Conservation (phyloP, 2,329 filamentous ascomycete genomes). For the Chalaropsis ovoidea region DNA sequence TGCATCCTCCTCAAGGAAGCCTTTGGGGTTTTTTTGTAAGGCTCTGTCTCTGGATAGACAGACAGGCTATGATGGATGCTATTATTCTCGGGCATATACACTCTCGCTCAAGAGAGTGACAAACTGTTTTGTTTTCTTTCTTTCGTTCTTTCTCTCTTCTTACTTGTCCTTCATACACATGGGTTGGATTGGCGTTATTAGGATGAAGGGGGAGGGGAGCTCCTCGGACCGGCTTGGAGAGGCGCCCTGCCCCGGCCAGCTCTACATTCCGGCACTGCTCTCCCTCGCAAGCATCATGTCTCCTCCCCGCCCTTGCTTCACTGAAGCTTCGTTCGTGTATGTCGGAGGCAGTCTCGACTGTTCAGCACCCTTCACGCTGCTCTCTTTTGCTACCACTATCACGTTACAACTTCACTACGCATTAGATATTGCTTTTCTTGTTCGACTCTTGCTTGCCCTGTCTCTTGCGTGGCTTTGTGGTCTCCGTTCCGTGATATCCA, state of each 20-base stretch:
- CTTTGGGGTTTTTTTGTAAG: background rate
- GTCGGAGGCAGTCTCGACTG: background rate
- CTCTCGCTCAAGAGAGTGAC: slow-evolving; percentile 2
- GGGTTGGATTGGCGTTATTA: slow-evolving; percentile 1
- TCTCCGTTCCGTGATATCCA: slow-evolving; percentile 6
- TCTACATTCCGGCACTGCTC: background rate
- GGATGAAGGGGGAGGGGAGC: slow-evolving; percentile 7
- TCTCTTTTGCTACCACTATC: slow-evolving; percentile 2
- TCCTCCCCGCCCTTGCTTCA: background rate
- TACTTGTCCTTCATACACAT: slow-evolving; percentile 8
- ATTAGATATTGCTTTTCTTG: slow-evolving; percentile 15
- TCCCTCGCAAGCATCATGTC: background rate
- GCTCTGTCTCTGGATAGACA: slow-evolving; percentile 15
- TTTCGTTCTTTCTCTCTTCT: background rate
- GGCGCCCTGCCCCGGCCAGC: background rate
- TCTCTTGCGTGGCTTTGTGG: slow-evolving; percentile 3
- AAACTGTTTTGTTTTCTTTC: slow-evolving; percentile 6
- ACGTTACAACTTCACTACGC: background rate
- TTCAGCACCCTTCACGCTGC: background rate
- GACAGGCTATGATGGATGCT: slow-evolving; percentile 6
- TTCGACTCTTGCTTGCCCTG: background rate
- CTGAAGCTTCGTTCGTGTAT: slow-evolving; percentile 4
- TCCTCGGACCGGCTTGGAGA: background rate
- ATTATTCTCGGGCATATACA: slow-evolving; percentile 10
- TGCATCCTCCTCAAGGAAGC: background rate